Percentiles rank a stretch among this genome's conserved stretches.
phyloP scores from a whole-genome alignment of 2,329 filamentous ascomycete species.

The Calonectria pseudoreteaudii region DNA sequence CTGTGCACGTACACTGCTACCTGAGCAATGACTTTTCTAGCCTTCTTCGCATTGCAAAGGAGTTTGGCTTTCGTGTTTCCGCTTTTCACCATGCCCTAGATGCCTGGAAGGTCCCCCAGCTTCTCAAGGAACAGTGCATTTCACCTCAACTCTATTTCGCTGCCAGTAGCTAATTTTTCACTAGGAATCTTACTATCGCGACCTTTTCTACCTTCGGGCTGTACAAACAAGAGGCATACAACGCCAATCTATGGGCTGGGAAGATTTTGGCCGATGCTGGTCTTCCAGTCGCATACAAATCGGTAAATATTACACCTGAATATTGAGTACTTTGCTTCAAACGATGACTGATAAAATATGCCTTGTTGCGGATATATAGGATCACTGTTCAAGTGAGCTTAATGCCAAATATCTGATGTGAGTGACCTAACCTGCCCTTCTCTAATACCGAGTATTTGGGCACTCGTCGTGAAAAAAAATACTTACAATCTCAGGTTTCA shows the following conservation, averaged over 20 bases:
- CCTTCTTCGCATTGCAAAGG: slow-evolving; percentile 55
- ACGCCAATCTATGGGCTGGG: slow-evolving; percentile 53
- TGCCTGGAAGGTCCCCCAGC: slow-evolving; percentile 6
- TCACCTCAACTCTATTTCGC: neutral
- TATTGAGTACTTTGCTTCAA: neutral
- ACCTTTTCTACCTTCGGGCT: slow-evolving; percentile 56
- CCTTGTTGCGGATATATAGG: neutral
- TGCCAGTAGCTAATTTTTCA: slow-evolving; percentile 35
- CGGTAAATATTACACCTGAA: neutral
- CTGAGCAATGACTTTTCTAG: slow-evolving; percentile 57
- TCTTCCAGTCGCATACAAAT: slow-evolving; percentile 56
- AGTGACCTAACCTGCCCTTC: neutral
- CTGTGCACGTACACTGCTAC: slow-evolving; percentile 59
- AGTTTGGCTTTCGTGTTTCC: slow-evolving; percentile 54
- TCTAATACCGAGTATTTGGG: neutral
- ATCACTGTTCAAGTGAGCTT: neutral
- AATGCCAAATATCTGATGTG: slow-evolving; percentile 11
- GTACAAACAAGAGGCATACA: slow-evolving; percentile 57
- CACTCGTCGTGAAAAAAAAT: neutral
- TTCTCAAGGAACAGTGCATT: slow-evolving; percentile 3
- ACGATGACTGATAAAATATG: neutral
- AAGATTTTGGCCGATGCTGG: slow-evolving; percentile 54
- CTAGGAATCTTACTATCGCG: slow-evolving; percentile 55
- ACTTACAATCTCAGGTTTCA: neutral
- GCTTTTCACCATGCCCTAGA: slow-evolving; percentile 5